Percentiles rank a stretch among this genome's conserved stretches.
Conservation (phyloP, 352 stramenopile species). For the Phytophthora tentaculata region DNA sequence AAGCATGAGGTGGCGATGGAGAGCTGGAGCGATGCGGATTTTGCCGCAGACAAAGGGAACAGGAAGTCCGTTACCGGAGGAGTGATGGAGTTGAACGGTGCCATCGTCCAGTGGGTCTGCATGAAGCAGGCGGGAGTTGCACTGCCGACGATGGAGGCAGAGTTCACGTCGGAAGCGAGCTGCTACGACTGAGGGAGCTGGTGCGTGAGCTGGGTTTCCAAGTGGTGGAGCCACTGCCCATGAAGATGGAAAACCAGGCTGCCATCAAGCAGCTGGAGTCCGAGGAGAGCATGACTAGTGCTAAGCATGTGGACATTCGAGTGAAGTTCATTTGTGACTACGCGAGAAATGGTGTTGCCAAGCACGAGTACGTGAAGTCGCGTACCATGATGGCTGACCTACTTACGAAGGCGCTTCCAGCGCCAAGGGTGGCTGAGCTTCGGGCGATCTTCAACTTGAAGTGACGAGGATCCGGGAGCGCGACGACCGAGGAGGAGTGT, state of each 20-base stretch:
- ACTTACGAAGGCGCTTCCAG: too few species aligned
- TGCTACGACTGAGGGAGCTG: neutral
- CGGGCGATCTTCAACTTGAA: too few species aligned
- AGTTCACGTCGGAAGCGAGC: neutral
- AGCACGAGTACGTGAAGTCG: neutral
- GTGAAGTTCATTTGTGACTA: too few species aligned
- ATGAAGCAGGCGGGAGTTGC: neutral
- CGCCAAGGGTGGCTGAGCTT: too few species aligned
- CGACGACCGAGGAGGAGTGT: too few species aligned
- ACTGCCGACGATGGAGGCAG: neutral
- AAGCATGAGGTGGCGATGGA: neutral
- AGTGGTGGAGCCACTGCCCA: neutral
- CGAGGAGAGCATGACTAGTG: too few species aligned
- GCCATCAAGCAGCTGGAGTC: neutral
- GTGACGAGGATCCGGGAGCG: too few species aligned
- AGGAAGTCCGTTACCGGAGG: neutral
- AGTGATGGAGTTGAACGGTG: neutral
- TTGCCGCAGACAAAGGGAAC: neutral
- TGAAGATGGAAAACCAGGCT: too few species aligned
- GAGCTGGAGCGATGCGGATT: neutral
- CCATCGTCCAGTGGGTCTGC: neutral
- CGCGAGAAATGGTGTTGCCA: too few species aligned
- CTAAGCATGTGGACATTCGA: too few species aligned
- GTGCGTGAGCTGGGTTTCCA: neutral
- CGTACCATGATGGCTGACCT: too few species aligned